A percentile compares a stretch with the other conserved stretches of the same genome.
phyloP scores from a whole-genome alignment of 805 yeast species.

The Starmerella scarabaei region DNA sequence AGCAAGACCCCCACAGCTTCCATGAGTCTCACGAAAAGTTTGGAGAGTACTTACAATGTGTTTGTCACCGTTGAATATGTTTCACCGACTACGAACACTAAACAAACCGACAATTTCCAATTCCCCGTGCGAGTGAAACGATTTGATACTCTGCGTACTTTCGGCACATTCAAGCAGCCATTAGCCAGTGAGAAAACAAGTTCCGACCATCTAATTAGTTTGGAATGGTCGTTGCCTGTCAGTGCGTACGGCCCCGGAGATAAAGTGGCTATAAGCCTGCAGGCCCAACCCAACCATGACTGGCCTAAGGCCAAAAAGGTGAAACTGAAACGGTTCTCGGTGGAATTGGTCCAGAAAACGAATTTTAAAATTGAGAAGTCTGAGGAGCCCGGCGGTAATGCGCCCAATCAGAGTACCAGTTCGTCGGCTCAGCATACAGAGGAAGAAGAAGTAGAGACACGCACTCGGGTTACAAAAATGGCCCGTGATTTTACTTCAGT shows the following conservation, averaged over 20 bases:
- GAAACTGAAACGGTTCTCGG: conserved; percentile 26
- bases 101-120: conserved; percentile 14
- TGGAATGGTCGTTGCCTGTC: conserved; percentile 26
- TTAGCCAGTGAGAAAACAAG: conserved; percentile 20
- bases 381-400: neutral
- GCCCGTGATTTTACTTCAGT: conserved; percentile 20
- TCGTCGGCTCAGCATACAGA: neutral
- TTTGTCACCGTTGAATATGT: conserved; percentile 23
- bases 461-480: conserved; percentile 24
- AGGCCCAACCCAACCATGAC: conserved; percentile 29
- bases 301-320: conserved; percentile 29
- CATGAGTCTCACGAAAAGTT: conserved; percentile 23
- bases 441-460: conserved; percentile 22
- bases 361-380: neutral
- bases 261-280: conserved; percentile 22
- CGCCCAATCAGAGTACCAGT: neutral
- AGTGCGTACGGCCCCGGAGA: conserved; percentile 33
- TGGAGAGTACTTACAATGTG: conserved; percentile 27
- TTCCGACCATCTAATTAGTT: conserved; percentile 28
- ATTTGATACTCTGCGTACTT: conserved; percentile 31
- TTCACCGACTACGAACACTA: conserved; percentile 3
- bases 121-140: conserved; percentile 29
- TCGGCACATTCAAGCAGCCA: conserved; percentile 27
- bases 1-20: conserved; percentile 27
- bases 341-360: conserved; percentile 29